phyloP scores from a whole-genome alignment of 1,284 basidiomycete genomes.

The Puccinia coronata region DNA sequence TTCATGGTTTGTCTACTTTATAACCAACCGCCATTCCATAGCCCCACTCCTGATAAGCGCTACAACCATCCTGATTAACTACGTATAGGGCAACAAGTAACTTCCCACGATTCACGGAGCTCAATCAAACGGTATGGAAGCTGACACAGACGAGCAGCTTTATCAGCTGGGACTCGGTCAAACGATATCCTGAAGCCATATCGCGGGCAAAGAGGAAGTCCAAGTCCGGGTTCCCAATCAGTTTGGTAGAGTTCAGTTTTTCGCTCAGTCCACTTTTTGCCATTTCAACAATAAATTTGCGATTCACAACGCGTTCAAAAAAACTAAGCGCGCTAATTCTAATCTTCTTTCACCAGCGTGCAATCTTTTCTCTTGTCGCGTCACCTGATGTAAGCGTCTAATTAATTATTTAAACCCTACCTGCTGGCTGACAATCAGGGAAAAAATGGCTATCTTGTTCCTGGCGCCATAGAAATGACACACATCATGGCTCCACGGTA shows the following conservation, averaged over 20 bases:
- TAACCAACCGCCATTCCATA: too few species aligned
- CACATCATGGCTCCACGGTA: constrained; percentile 25
- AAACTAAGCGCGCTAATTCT: too few species aligned
- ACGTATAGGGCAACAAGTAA: constrained; percentile 22
- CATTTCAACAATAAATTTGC: too few species aligned
- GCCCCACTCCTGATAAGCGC: background rate
- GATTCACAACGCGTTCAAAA: too few species aligned
- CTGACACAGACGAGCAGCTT: constrained; percentile 15
- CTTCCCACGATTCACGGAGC: constrained; percentile 34
- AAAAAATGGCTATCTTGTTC: background rate
- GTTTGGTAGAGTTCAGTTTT: constrained; percentile 33
- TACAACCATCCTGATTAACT: background rate
- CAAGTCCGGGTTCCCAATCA: constrained; percentile 40
- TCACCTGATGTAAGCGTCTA: constrained; percentile 26
- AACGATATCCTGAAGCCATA: constrained; percentile 35
- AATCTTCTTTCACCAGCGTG: background rate
- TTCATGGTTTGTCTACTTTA: constrained; percentile 26
- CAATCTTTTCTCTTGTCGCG: constrained; percentile 34
- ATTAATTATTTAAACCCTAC: too few species aligned
- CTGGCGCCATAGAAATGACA: constrained; percentile 29
- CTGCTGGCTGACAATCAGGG: background rate
- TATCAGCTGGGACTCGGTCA: constrained; percentile 27
- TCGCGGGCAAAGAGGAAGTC: constrained; percentile 25
- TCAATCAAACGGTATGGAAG: constrained; percentile 37
- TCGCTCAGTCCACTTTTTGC: background rate